Percentiles rank a stretch among this genome's conserved stretches.
phyloP scores from a whole-genome alignment of 192 early-diverging fungal genomes.

The Linnemannia hyalina region DNA sequence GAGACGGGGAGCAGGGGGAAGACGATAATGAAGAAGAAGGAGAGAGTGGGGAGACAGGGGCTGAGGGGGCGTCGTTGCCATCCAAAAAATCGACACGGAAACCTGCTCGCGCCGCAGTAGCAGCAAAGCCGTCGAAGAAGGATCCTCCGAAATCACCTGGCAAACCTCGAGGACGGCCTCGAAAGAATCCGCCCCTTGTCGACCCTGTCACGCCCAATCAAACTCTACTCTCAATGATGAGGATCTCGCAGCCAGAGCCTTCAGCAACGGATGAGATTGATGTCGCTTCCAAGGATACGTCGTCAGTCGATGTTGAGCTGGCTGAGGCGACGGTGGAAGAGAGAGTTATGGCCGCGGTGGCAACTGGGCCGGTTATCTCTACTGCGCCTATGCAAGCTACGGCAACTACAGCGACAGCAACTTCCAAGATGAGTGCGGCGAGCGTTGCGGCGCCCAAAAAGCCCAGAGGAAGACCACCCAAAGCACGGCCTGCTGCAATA shows the following conservation, averaged over 20 bases:
- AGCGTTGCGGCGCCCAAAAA: background rate
- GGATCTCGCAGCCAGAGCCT: background rate
- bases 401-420: background rate
- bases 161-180: conserved; percentile 18
- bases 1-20: background rate
- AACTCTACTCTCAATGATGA: conserved; percentile 4
- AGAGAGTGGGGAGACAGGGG: background rate
- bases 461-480: conserved; percentile 7
- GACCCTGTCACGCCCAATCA: background rate
- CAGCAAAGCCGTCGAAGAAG: background rate
- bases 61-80: background rate
- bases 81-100: background rate
- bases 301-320: background rate
- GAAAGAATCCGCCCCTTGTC: background rate
- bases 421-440: background rate
- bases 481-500: background rate
- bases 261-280: background rate
- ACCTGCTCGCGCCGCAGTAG: background rate
- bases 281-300: background rate
- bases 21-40: background rate
- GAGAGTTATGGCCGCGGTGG: background rate
- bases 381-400: background rate
- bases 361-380: background rate
- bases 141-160: background rate
- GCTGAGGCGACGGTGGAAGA: background rate